phyloP scores from a whole-genome alignment of 352 stramenopile species.

The Vaucheria bursata region DNA sequence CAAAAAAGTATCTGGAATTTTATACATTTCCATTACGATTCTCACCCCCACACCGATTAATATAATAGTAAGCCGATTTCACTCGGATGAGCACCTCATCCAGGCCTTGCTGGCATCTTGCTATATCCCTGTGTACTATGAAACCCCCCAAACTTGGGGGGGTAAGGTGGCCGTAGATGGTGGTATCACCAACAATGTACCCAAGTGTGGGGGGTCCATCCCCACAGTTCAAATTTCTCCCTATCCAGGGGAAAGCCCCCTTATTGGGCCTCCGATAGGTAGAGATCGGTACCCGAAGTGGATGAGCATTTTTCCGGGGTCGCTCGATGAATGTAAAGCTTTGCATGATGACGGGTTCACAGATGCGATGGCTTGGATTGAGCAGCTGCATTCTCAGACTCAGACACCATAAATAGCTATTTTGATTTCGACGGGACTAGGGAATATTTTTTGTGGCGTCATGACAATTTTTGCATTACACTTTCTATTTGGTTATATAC shows the following conservation, averaged over 20 bases:
- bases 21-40: conserved; percentile 1
- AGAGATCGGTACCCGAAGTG: background rate
- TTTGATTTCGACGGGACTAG: too few species aligned
- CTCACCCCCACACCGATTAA: conserved; percentile 2
- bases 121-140: conserved; percentile 13
- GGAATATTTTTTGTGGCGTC: too few species aligned
- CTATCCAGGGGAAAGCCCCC: background rate
- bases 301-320: background rate
- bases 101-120: background rate
- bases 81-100: background rate
- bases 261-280: background rate
- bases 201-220: background rate
- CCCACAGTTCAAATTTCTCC: conserved; percentile 3
- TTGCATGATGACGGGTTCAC: conserved; percentile 13
- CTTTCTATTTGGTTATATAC: too few species aligned
- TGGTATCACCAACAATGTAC: conserved; percentile 5
- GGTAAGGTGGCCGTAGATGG: conserved; percentile 4
- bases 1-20: background rate
- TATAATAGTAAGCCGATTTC: background rate
- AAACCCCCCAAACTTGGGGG: background rate
- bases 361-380: conserved; percentile 6
- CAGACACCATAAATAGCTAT: too few species aligned
- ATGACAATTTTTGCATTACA: too few species aligned
- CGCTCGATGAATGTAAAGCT: conserved; percentile 1
- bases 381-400: background rate